Conservation (phyloP, 306 rosid genomes). For the Fragaria iinumae region DNA sequence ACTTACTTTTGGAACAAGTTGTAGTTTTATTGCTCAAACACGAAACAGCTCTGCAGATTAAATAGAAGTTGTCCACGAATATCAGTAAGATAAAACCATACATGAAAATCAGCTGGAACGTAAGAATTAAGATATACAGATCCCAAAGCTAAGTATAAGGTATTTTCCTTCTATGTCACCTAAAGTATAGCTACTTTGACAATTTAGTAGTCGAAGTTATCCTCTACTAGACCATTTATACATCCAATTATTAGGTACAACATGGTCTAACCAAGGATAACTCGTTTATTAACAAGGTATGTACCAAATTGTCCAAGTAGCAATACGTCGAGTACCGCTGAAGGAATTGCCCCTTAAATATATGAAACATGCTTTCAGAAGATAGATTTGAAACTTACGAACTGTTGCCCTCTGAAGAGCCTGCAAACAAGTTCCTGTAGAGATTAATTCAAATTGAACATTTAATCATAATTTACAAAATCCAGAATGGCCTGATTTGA, state of each 20-base stretch:
- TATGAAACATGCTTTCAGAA: background rate
- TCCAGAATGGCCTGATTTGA: background rate
- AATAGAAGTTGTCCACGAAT: constrained; percentile 20
- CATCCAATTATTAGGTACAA: background rate
- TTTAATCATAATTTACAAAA: background rate
- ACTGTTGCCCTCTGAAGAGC: constrained; percentile 33
- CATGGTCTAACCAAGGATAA: background rate
- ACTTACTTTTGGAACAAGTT: constrained; percentile 44
- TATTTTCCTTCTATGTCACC: background rate
- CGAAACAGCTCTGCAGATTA: constrained; percentile 37
- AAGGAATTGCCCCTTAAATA: background rate
- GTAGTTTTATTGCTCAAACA: constrained; percentile 4
- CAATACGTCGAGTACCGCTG: background rate
- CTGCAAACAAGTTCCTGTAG: constrained; percentile 58
- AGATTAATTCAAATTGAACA: background rate
- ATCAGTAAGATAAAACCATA: constrained; percentile 7
- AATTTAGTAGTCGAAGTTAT: background rate
- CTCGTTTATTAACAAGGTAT: background rate
- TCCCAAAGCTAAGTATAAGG: background rate
- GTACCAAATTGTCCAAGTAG: background rate
- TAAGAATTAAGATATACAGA: no score
- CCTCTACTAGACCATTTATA: background rate
- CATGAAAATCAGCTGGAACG: background rate
- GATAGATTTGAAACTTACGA: constrained; percentile 42
- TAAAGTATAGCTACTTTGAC: background rate